Percentiles rank a stretch among this genome's conserved stretches.
Conservation (phyloP, 1,284 basidiomycete species). For the Paramarasmius palmivorus region DNA sequence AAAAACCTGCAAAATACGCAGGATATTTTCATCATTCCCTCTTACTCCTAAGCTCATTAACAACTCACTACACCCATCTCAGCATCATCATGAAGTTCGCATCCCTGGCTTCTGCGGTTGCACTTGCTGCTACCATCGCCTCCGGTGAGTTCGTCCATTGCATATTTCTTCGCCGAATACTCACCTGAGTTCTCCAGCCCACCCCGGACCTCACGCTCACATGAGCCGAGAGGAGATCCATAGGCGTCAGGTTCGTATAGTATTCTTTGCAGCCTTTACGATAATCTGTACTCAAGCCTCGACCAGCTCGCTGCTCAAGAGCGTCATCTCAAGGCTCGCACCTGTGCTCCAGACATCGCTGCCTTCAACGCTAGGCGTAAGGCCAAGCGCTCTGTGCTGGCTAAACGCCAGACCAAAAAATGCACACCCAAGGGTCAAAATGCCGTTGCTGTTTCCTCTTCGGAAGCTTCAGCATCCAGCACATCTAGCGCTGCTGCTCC, state of each 20-base stretch:
- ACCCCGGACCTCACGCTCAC: background rate
- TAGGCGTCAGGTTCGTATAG: background rate
- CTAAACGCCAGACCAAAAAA: slow-evolving; percentile 2
- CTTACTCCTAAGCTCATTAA: background rate
- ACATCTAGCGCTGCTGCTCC: slow-evolving; percentile 14
- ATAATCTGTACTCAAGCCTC: background rate
- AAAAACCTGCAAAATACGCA: too few relatives aligned
- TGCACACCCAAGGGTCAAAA: background rate
- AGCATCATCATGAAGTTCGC: background rate
- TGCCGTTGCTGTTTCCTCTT: background rate
- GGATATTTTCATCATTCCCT: background rate
- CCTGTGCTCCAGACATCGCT: slow-evolving; percentile 21
- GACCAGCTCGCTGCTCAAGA: slow-evolving; percentile 13
- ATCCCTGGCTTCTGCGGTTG: background rate
- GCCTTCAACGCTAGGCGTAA: slow-evolving; percentile 20
- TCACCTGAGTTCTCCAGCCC: background rate
- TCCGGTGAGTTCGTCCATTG: background rate
- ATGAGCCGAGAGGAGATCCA: background rate
- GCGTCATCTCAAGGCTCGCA: slow-evolving; percentile 20
- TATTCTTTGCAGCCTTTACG: background rate
- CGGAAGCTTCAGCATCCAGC: slow-evolving; percentile 7
- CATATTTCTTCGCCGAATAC: background rate
- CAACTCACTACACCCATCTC: background rate
- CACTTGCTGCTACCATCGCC: background rate
- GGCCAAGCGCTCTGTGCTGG: slow-evolving; percentile 16